These are phyloP conservation scores for Picochlorum sp. DNA, from an alignment of 139 green algal species.

Conservation along the genomic window DNA sequence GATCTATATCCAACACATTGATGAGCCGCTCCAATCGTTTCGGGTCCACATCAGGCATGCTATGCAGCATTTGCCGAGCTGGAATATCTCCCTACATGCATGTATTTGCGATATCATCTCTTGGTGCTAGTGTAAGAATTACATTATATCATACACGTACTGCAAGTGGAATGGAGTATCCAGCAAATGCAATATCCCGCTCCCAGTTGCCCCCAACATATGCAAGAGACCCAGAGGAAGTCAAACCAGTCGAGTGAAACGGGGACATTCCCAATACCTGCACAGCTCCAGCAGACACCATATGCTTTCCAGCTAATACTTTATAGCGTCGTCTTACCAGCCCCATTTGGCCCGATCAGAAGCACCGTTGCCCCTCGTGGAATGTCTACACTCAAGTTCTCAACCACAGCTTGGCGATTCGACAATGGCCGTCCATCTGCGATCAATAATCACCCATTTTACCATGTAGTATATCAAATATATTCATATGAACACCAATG, in stretches of 20 bases:
- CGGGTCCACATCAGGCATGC: constrained; percentile 55
- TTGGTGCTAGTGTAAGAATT: too few relatives aligned
- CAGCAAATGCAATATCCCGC: constrained; percentile 87
- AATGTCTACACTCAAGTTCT: constrained; percentile 54
- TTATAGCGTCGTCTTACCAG: constrained; percentile 83
- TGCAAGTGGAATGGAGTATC: constrained; percentile 49
- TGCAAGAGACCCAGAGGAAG: constrained; percentile 61
- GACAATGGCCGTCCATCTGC: constrained; percentile 73
- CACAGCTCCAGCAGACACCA: constrained; percentile 58
- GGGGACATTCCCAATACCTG: constrained; percentile 71
- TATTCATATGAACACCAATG: not conserved
- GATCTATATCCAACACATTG: constrained; percentile 79
- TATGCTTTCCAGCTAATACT: constrained; percentile 85
- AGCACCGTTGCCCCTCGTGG: constrained; percentile 55
- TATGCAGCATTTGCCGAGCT: constrained; percentile 77
- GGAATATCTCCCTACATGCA: constrained; percentile 66
- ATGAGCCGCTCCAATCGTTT: constrained; percentile 56
- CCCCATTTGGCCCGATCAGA: constrained; percentile 79
- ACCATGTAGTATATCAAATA: not conserved
- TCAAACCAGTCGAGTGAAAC: constrained; percentile 88
- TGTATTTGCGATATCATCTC: not conserved
- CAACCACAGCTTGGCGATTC: constrained; percentile 52
- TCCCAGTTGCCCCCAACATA: constrained; percentile 95
- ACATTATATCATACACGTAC: not conserved
- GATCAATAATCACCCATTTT: not conserved